These are phyloP conservation scores for Posidonia australis DNA, from an alignment of 106 monocot genomes.

Conservation along the genomic window DNA sequence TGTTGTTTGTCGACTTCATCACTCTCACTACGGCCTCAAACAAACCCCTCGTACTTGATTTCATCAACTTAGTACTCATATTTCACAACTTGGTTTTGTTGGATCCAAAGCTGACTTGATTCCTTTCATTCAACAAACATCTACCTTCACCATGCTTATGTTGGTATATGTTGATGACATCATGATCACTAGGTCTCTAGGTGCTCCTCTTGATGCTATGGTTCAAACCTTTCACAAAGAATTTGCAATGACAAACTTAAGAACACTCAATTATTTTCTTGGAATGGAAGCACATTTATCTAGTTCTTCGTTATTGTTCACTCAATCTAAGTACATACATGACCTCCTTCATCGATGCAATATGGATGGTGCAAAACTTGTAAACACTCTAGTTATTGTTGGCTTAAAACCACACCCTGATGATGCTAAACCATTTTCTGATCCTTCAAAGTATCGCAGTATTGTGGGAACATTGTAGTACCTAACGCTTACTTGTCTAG, in stretches of 20 bases:
- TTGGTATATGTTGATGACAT: too few species aligned
- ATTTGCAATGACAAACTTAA: slow-evolving; percentile 4
- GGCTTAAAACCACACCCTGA: too few species aligned
- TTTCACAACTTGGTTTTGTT: neutral
- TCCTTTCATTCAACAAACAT: neutral
- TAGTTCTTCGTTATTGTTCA: neutral
- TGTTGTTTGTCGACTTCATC: slow-evolving; percentile 1
- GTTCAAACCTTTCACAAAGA: neutral
- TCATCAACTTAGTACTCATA: neutral
- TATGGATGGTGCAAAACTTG: neutral
- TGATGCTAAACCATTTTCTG: neutral
- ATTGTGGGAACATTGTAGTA: slow-evolving; percentile 6
- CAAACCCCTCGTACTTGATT: slow-evolving; percentile 7
- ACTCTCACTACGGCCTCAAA: slow-evolving; percentile 8
- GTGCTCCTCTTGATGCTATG: neutral
- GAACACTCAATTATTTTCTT: slow-evolving; percentile 2
- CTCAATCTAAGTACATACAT: neutral
- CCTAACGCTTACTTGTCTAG: too few species aligned
- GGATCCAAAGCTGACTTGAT: neutral
- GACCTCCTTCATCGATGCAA: neutral
- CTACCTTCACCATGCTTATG: neutral
- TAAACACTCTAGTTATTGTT: neutral
- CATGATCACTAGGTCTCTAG: neutral
- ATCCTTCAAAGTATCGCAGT: neutral
- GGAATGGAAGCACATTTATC: neutral